Percentiles rank a stretch among this genome's conserved stretches.
These are phyloP conservation scores for Colletotrichum godetiae DNA, from an alignment of 2,329 filamentous ascomycete genomes.

Conservation along the genomic window DNA sequence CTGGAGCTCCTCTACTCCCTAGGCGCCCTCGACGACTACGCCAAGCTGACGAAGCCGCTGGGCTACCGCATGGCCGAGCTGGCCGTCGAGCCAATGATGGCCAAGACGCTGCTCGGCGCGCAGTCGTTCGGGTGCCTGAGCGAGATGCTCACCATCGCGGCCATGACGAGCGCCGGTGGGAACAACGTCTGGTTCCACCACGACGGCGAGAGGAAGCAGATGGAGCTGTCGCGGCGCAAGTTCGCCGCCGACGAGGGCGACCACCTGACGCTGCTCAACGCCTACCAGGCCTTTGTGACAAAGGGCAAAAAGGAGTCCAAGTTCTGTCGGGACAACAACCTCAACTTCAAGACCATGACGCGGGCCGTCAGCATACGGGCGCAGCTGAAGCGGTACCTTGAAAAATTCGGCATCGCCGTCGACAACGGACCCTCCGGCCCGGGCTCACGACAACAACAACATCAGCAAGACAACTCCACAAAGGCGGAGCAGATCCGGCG, in stretches of 20 bases:
- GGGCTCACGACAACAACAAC: constrained; percentile 1
- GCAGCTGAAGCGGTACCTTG: constrained; percentile 88
- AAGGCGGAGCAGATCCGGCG: constrained; percentile 81
- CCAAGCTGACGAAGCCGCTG: constrained; percentile 89
- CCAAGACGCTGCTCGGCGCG: constrained; percentile 84
- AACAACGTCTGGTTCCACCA: constrained; percentile 84
- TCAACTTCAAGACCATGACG: constrained; percentile 88
- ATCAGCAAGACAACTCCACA: constrained; percentile 42
- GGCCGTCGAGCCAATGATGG: constrained; percentile 95
- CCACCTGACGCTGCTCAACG: constrained; percentile 90
- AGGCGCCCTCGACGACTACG: constrained; percentile 88
- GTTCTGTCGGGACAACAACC: constrained; percentile 87
- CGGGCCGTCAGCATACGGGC: constrained; percentile 87
- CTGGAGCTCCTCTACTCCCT: constrained; percentile 89
- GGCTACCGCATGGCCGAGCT: constrained; percentile 93
- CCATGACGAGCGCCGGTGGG: constrained; percentile 90
- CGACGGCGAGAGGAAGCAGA: constrained; percentile 79
- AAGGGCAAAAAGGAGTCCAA: constrained; percentile 84
- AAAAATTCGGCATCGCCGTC: constrained; percentile 81
- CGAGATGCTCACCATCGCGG: constrained; percentile 91
- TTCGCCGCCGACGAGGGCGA: constrained; percentile 96
- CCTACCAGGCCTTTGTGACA: constrained; percentile 89
- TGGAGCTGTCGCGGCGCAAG: constrained; percentile 79
- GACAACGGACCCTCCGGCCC: constrained; percentile 63
- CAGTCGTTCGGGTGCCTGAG: constrained; percentile 80